Percentiles rank a stretch among this genome's conserved stretches.
These are phyloP conservation scores for Talaromyces sp. DNA, from an alignment of 2,329 filamentous ascomycete species.

Conservation along the genomic window DNA sequence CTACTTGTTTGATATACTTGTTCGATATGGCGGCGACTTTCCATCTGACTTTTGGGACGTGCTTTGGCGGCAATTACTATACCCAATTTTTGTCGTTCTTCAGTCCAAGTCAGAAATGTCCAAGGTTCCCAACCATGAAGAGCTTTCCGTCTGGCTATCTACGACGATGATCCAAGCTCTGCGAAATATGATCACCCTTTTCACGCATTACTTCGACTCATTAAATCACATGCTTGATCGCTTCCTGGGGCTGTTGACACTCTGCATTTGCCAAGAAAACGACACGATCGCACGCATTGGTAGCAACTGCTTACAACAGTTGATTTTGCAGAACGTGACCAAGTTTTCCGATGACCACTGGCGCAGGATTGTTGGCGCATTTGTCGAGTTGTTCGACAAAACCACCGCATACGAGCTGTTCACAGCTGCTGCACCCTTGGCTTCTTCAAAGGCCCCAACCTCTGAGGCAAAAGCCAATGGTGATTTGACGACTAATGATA, in stretches of 20 bases:
- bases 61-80: slow-evolving; percentile 91
- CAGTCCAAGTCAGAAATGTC: slow-evolving; percentile 95
- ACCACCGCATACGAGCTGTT: slow-evolving; percentile 96
- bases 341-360: slow-evolving; percentile 87
- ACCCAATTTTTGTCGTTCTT: slow-evolving; percentile 97
- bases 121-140: slow-evolving; percentile 91
- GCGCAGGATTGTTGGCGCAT: slow-evolving; percentile 89
- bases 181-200: slow-evolving; percentile 96
- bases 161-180: slow-evolving; percentile 99
- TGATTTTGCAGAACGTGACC: slow-evolving; percentile 91
- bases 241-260: slow-evolving; percentile 87
- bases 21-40: slow-evolving; percentile 85
- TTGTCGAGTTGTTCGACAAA: slow-evolving; percentile 89
- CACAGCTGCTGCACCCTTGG: slow-evolving; percentile 60
- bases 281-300: slow-evolving; percentile 97
- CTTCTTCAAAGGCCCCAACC: slow-evolving; percentile 26
- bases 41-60: slow-evolving; percentile 97
- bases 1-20: slow-evolving; percentile 92
- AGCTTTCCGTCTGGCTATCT: slow-evolving; percentile 95
- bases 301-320: slow-evolving; percentile 93
- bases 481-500: slow-evolving; percentile 20
- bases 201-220: slow-evolving; percentile 96
- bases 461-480: slow-evolving; percentile 24
- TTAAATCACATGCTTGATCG: slow-evolving; percentile 96
- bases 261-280: slow-evolving; percentile 98